A percentile compares a stretch with the other conserved stretches of the same genome.
Evolutionary conservation across 148 eudicot species (phyloP).

Genomic region (Pharnaceum exiguum): DNA sequence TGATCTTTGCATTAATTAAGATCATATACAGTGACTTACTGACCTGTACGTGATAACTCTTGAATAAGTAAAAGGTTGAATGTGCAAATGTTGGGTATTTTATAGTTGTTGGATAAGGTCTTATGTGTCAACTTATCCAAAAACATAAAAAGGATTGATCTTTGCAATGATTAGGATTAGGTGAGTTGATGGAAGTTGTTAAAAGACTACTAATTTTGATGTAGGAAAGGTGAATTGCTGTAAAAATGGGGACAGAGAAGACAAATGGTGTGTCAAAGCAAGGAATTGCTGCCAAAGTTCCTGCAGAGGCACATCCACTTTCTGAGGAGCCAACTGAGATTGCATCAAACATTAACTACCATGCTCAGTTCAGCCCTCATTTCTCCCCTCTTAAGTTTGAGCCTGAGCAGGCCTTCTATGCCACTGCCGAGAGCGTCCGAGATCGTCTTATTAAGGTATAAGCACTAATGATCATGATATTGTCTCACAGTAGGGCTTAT

Average conservation of each 20-base stretch:
- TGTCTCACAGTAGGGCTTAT: too few relatives aligned
- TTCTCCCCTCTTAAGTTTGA: conserved; percentile 89
- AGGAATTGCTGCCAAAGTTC: conserved; percentile 34
- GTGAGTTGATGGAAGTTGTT: not conserved
- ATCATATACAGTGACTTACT: too few relatives aligned
- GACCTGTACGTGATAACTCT: too few relatives aligned
- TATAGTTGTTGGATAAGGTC: not conserved
- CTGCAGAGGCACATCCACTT: conserved; percentile 68
- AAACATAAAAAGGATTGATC: too few relatives aligned
- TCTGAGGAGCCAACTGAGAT: conserved; percentile 59
- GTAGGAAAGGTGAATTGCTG: not conserved
- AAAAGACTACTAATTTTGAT: not conserved
- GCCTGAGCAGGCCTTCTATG: conserved; percentile 93
- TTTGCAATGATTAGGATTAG: too few relatives aligned
- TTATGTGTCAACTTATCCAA: too few relatives aligned
- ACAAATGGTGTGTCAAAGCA: conserved; percentile 34
- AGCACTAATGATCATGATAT: not conserved
- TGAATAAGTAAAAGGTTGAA: too few relatives aligned
- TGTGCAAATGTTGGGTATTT: too few relatives aligned
- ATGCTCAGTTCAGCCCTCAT: conserved; percentile 89
- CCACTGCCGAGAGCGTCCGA: conserved; percentile 96
- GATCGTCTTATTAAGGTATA: conserved; percentile 80
- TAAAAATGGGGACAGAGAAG: conserved; percentile 43
- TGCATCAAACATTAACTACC: conserved; percentile 89
- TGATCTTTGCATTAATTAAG: too few relatives aligned